These are phyloP conservation scores for Chaetomidium leptoderma DNA, from an alignment of 495 filamentous ascomycete species.

Conservation along the genomic window DNA sequence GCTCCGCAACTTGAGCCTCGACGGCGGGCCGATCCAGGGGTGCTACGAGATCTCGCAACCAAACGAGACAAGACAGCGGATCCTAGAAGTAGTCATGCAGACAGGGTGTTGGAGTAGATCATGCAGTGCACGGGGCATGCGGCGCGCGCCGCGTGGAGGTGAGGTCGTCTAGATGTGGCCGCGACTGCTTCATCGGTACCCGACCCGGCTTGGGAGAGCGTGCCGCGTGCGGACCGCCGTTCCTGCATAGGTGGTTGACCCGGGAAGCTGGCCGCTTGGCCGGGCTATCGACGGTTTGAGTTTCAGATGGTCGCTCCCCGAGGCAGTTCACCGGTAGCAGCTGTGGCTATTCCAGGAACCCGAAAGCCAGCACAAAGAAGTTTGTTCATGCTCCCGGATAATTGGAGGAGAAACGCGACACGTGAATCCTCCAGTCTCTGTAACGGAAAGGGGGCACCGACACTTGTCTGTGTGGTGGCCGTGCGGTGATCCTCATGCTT, in stretches of 20 bases:
- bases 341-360: not conserved
- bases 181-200: slow-evolving; percentile 1
- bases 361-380: not conserved
- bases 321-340: not conserved
- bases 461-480: not conserved
- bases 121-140: not conserved
- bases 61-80: not conserved
- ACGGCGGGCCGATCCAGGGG: slow-evolving; percentile 2
- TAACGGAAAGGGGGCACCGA: not conserved
- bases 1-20: not conserved
- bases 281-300: not conserved
- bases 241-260: not conserved
- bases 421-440: not conserved
- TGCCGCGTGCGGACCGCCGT: slow-evolving; percentile 1
- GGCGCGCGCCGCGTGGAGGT: not conserved
- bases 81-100: not conserved
- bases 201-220: not conserved
- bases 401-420: not conserved
- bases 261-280: not conserved
- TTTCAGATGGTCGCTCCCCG: slow-evolving; percentile 15
- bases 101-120: not conserved
- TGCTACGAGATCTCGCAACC: slow-evolving; percentile 2
- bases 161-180: not conserved
- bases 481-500: not conserved
- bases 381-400: slow-evolving; percentile 1